Conservation (phyloP, 768 basidiomycete species). For the Lactarius hengduanensis region DNA sequence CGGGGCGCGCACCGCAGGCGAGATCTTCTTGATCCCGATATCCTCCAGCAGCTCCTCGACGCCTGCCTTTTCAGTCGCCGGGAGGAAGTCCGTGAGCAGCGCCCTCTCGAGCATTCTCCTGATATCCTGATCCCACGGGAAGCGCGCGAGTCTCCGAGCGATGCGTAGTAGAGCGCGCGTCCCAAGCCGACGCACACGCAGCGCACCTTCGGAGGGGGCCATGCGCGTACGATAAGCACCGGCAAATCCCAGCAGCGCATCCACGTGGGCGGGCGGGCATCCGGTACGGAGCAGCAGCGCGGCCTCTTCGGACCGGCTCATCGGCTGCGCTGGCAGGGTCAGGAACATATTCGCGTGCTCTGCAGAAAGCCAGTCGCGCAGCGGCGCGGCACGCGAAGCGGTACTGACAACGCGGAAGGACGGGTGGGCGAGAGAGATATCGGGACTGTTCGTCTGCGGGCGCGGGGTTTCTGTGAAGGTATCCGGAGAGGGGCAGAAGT, state of each 20-base stretch:
- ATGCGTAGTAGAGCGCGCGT: constrained; percentile 59
- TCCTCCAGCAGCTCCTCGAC: constrained; percentile 53
- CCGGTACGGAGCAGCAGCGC: constrained; percentile 50
- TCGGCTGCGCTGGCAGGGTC: constrained; percentile 57
- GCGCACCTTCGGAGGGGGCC: constrained; percentile 48
- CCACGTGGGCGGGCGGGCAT: constrained; percentile 41
- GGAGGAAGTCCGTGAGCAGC: constrained; percentile 60
- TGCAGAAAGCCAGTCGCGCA: constrained; percentile 66
- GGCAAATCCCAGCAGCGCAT: constrained; percentile 51
- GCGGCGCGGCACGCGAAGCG: constrained; percentile 59
- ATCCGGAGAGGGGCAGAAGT: constrained; percentile 27
- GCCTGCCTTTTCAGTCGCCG: constrained; percentile 55
- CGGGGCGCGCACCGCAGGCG: constrained; percentile 41
- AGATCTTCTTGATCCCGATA: constrained; percentile 43
- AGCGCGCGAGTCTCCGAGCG: constrained; percentile 47
- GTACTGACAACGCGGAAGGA: constrained; percentile 63
- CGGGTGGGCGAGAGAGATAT: constrained; percentile 51
- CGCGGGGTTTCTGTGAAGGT: not conserved
- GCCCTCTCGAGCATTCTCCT: constrained; percentile 48
- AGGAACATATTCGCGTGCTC: constrained; percentile 75
- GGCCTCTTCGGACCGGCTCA: constrained; percentile 52
- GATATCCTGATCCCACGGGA: constrained; percentile 47
- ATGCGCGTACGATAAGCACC: constrained; percentile 56
- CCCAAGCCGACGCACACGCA: constrained; percentile 63
- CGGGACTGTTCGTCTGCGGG: constrained; percentile 33